Base-by-base conservation (phyloP, 108 stramenopile species). In the Seminavis robusta region DNA sequence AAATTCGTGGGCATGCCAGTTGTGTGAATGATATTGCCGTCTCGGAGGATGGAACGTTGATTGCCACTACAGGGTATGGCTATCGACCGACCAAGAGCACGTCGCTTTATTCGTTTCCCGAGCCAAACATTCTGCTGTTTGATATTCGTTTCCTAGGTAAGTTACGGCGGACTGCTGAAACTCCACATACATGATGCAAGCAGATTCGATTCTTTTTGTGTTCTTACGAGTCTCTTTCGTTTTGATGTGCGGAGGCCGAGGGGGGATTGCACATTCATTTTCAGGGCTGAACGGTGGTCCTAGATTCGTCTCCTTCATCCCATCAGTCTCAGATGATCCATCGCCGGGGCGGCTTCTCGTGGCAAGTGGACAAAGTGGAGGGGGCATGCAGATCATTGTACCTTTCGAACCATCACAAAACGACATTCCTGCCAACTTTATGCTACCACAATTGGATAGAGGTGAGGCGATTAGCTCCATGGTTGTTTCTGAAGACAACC, bases 101-200 rank as follows among this genome's bases (percentile, higher is more conserved):
- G 24, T 55, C 76, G 7, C 76, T 79, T 23, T 90, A 84, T 49
- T 76, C 79, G 19, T 88, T 79, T 59, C 84, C 87, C 6, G 78
- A 88, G 55, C 73, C 71, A 27, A 70, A 74, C 20, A 69, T 88
- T 0, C 57, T 79, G 21, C 60, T 88, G 26, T 93, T 85, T 43
- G 92, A 93, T 59, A 64, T 89, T 29, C 76, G 92, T 25, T 84
- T 71, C 42, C 59, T 87, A 34, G 92, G n/a, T n/a, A n/a, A n/a
- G n/a, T n/a, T n/a, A n/a, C n/a, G n/a, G n/a, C n/a, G n/a, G n/a
- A n/a, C n/a, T n/a, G n/a, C n/a, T n/a, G n/a, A n/a, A n/a, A n/a
- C n/a, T n/a, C n/a, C n/a, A n/a, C n/a, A n/a, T n/a, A n/a, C n/a
- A n/a, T n/a, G n/a, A n/a, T n/a, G n/a, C n/a, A n/a, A n/a, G n/a